Conservation (phyloP, 768 basidiomycete species). For the Suillus lakei region DNA sequence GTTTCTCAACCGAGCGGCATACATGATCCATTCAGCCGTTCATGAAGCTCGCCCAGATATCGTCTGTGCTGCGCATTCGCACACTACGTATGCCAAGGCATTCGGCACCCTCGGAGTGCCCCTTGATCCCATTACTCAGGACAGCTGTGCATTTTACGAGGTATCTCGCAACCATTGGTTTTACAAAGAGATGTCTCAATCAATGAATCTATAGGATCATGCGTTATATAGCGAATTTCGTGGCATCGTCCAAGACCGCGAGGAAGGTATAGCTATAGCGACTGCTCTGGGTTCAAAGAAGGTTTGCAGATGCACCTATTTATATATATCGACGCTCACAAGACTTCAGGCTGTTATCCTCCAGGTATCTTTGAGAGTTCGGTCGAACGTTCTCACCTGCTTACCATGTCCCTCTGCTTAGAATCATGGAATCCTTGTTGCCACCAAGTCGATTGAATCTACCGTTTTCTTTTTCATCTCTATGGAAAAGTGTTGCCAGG, state of each 20-base stretch:
- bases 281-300: constrained; percentile 29
- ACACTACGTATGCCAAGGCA: constrained; percentile 41
- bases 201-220: constrained; percentile 25
- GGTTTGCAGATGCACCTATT: constrained; percentile 11
- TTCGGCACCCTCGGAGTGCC: constrained; percentile 40
- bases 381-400: background rate
- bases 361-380: constrained; percentile 14
- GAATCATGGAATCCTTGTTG: constrained; percentile 35
- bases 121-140: constrained; percentile 39
- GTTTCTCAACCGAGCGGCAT: constrained; percentile 42
- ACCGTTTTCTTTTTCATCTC: constrained; percentile 28
- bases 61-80: constrained; percentile 39
- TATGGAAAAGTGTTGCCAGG: constrained; percentile 35
- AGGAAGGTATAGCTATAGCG: constrained; percentile 39
- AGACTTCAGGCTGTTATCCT: constrained; percentile 25
- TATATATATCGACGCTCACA: background rate
- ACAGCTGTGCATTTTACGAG: constrained; percentile 38
- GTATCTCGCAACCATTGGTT: constrained; percentile 8
- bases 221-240: constrained; percentile 35
- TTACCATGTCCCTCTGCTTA: constrained; percentile 5
- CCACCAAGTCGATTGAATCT: constrained; percentile 27
- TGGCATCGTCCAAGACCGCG: constrained; percentile 38
- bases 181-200: background rate
- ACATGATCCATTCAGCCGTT: constrained; percentile 42
- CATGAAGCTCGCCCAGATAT: constrained; percentile 42